Base-by-base conservation (phyloP, 2,329 filamentous ascomycete species). In the Trichoderma koningii region DNA sequence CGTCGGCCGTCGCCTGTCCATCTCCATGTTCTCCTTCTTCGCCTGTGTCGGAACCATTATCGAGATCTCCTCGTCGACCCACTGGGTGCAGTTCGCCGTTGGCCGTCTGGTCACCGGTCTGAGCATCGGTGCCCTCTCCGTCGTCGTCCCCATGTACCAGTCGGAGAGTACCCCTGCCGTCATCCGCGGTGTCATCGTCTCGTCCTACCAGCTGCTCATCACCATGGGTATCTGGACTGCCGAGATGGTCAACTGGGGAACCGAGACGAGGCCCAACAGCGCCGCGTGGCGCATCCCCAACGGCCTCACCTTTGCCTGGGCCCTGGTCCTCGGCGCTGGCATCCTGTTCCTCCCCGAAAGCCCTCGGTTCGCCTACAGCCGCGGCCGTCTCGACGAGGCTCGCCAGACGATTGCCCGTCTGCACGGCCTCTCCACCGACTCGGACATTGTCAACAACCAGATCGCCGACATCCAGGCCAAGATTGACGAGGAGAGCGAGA, bases 211-310 rank as follows among this genome's bases (percentile, higher is more conserved):
- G 50, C 41, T 63, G n/a, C 59, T 63, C 26, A 63, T 63, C 15
- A 63, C 59, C 26, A 14, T 63, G 41, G 59, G 59, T 38, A 63
- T 63, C 41, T 63, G 59, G 59, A 63, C 59, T 1, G 59, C 59
- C 17, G 59, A 63, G 23, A 63, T 63, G 59, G 59, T 63, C 50
- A 55, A 63, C 50, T 63, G 59, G 59, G 59, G 59, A 45, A 63
- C 59, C 6, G 59, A 63, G 28, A 47, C 59, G 5, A 63, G 44
- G 50, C n/a, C 28, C 7, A 47, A 41, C 19, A 63, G 50, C 50
- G 59, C 59, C n/a, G 44, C 59, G 2, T 63, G 59, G 59, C 47
- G 59, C 38, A 63, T 63, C 6, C 59, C 59, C n/a, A 63, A 63
- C 26, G 59, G 59, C 3, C 59, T 63, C 19, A 47, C 59, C 1